Evolutionary conservation across 1,284 basidiomycete genomes (phyloP).

Genomic region (Boletus albobrunnescens): DNA sequence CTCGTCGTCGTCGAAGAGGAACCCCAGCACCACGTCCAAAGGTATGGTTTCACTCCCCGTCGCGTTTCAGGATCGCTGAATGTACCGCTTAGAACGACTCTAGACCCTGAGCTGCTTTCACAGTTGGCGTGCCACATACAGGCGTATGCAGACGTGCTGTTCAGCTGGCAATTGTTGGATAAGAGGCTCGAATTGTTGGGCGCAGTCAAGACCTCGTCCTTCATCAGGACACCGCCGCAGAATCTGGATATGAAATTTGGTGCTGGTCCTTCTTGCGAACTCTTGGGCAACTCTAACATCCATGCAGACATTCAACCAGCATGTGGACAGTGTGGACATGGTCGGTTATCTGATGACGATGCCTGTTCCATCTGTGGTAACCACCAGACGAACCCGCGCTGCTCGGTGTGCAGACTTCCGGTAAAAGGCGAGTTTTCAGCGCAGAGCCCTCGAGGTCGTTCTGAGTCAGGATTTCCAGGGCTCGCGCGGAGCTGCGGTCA

Average conservation of each 20-base stretch:
- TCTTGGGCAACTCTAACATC: slow-evolving; percentile 5
- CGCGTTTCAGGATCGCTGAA: neutral
- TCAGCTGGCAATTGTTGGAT: slow-evolving; percentile 63
- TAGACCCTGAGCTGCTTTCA: slow-evolving; percentile 28
- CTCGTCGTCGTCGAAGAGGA: slow-evolving; percentile 34
- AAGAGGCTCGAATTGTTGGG: slow-evolving; percentile 71
- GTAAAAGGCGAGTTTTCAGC: slow-evolving; percentile 59
- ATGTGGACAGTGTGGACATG: slow-evolving; percentile 38
- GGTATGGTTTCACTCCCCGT: slow-evolving; percentile 4
- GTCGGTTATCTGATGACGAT: slow-evolving; percentile 33
- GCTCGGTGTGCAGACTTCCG: slow-evolving; percentile 73
- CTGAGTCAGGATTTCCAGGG: slow-evolving; percentile 39
- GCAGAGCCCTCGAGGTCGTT: neutral
- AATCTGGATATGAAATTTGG: slow-evolving; percentile 37
- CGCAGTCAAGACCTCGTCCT: slow-evolving; percentile 41
- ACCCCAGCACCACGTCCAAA: slow-evolving; percentile 11
- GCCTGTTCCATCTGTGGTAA: slow-evolving; percentile 50
- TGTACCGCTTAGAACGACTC: slow-evolving; percentile 6
- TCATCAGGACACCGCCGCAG: slow-evolving; percentile 23
- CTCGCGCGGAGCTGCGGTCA: slow-evolving; percentile 64
- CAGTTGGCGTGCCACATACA: slow-evolving; percentile 61
- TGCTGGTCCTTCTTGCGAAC: slow-evolving; percentile 11
- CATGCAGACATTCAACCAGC: slow-evolving; percentile 36
- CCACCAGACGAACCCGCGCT: slow-evolving; percentile 46
- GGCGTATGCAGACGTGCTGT: slow-evolving; percentile 71